These are phyloP conservation scores for Colletotrichum ledebouriae DNA, from an alignment of 2,329 filamentous ascomycete genomes.

Conservation along the genomic window DNA sequence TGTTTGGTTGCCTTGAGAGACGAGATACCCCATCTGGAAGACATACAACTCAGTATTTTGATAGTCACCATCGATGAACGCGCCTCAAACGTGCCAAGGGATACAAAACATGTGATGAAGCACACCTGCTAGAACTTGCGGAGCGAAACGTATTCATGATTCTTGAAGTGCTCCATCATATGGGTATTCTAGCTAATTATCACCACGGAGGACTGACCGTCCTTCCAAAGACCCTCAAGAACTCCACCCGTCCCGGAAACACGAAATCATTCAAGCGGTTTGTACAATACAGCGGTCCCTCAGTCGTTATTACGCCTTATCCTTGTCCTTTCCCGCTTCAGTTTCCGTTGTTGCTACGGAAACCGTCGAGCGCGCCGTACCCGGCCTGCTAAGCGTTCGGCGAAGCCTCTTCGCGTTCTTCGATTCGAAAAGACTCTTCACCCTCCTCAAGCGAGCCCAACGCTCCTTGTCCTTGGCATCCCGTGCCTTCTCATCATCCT, in stretches of 20 bases:
- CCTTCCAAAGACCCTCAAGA: constrained; percentile 10
- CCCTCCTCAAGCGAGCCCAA: constrained; percentile 77
- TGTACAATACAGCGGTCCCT: constrained; percentile 10
- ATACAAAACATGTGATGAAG: background rate
- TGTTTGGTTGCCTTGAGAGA: background rate
- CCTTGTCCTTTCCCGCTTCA: constrained; percentile 7
- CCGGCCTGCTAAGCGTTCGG: constrained; percentile 58
- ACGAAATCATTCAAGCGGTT: constrained; percentile 3
- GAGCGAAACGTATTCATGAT: constrained; percentile 5
- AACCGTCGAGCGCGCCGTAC: constrained; percentile 52
- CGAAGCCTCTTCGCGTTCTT: constrained; percentile 70
- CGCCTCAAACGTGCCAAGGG: too few species aligned
- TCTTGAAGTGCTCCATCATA: constrained; percentile 20
- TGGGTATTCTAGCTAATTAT: constrained; percentile 32
- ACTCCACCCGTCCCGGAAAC: constrained; percentile 13
- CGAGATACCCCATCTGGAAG: constrained; percentile 35
- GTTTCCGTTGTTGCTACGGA: constrained; percentile 40
- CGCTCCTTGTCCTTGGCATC: constrained; percentile 77
- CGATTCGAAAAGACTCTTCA: constrained; percentile 79
- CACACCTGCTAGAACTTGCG: background rate
- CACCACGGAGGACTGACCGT: background rate
- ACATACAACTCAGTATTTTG: constrained; percentile 8
- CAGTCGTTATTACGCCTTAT: constrained; percentile 13
- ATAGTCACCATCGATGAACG: background rate
- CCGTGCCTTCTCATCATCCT: constrained; percentile 60